These are phyloP conservation scores for Omphalea diandra DNA, from an alignment of 441 rosid genomes.

Conservation along the genomic window DNA sequence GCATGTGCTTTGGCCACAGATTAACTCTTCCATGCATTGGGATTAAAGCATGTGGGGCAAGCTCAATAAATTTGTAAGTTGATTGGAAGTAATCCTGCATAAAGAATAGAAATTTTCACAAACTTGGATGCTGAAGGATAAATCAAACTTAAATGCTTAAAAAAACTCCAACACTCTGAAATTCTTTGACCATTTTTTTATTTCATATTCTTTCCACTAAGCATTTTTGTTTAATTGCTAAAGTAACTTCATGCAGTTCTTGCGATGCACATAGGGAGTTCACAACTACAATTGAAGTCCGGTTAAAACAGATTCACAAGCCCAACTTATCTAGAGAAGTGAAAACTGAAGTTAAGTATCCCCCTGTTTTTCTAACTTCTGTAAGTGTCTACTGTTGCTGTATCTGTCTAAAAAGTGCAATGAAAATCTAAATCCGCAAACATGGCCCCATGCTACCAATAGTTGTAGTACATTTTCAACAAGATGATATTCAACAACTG, in stretches of 20 bases:
- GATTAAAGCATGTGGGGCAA: conserved; percentile 75
- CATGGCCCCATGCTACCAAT: too few species aligned
- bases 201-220: neutral
- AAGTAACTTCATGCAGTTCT: neutral
- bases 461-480: too few species aligned
- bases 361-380: neutral
- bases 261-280: neutral
- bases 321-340: neutral
- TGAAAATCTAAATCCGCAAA: conserved; percentile 12
- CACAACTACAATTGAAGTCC: neutral
- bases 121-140: conserved; percentile 7
- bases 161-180: neutral
- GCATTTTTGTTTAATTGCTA: neutral
- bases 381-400: neutral
- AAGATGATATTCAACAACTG: neutral
- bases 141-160: neutral
- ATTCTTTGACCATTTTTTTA: neutral
- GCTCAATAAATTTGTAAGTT: conserved; percentile 79
- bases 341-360: neutral
- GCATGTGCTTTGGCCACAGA: conserved; percentile 90
- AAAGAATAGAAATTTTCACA: conserved; percentile 20
- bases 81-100: conserved; percentile 76
- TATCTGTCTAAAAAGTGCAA: neutral
- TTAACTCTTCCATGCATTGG: conserved; percentile 96
- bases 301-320: neutral